A percentile compares a stretch with the other conserved stretches of the same genome.
These are phyloP conservation scores for Raffaelea albimanens DNA, from an alignment of 2,329 filamentous ascomycete species.

Conservation along the genomic window DNA sequence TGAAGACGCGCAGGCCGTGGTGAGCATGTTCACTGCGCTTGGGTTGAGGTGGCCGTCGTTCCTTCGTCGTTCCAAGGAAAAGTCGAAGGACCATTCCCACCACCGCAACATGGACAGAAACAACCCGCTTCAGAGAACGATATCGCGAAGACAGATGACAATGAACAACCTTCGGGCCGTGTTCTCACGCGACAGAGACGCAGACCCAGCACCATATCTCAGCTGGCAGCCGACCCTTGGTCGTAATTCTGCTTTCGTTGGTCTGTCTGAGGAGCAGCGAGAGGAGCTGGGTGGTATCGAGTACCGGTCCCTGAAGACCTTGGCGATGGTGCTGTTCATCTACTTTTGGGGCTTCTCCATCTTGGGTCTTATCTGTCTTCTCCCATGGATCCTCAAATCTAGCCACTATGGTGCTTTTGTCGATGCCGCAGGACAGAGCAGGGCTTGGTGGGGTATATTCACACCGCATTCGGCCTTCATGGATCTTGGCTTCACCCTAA, in stretches of 20 bases:
- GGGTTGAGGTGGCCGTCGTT: constrained; percentile 32
- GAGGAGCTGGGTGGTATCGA: constrained; percentile 96
- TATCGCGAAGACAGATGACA: constrained; percentile 33
- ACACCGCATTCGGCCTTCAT: constrained; percentile 84
- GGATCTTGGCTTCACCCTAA: constrained; percentile 88
- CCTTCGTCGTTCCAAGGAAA: constrained; percentile 7
- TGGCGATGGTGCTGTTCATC: constrained; percentile 64
- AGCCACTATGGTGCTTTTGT: constrained; percentile 56
- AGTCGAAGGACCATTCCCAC: constrained; percentile 25
- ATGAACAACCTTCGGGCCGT: constrained; percentile 49
- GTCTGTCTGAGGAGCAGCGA: constrained; percentile 79
- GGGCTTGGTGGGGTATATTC: constrained; percentile 88
- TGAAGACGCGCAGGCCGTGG: constrained; percentile 32
- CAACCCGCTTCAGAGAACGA: constrained; percentile 14
- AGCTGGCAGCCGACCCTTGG: constrained; percentile 90
- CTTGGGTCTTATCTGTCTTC: constrained; percentile 61
- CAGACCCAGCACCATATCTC: constrained; percentile 68
- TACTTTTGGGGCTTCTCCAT: constrained; percentile 83
- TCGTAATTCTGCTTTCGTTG: constrained; percentile 86
- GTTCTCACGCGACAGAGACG: constrained; percentile 42
- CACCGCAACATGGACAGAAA: constrained; percentile 5
- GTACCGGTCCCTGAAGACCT: constrained; percentile 81
- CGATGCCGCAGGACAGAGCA: constrained; percentile 48
- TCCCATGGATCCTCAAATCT: constrained; percentile 69
- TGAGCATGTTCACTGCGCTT: constrained; percentile 29